Evolutionary conservation across 73 alveolate species (phyloP).

Genomic region (Loxodes magnus): DNA sequence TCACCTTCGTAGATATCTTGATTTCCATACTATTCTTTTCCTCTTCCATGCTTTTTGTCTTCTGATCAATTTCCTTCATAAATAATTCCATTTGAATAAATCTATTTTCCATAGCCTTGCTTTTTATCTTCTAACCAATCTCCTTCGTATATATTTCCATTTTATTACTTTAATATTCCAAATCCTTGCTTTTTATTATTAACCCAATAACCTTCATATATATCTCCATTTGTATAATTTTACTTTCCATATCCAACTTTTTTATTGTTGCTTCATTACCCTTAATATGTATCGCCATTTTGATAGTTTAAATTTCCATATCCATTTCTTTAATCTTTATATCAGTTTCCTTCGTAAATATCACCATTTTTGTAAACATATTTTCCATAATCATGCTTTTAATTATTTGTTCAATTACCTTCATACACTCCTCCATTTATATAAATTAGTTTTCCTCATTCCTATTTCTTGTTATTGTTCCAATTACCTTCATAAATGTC

Average conservation of each 20-base stretch:
- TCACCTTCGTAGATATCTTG: constrained; percentile 56
- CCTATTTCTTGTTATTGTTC: constrained; percentile 13
- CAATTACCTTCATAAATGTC: constrained; percentile 18
- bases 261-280: constrained; percentile 8
- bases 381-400: constrained; percentile 13
- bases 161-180: constrained; percentile 20
- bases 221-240: constrained; percentile 36
- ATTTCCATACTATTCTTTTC: constrained; percentile 22
- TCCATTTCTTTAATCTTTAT: too few relatives aligned
- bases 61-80: constrained; percentile 20
- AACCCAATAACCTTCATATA: constrained; percentile 51
- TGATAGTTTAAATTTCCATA: too few relatives aligned
- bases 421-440: constrained; percentile 16
- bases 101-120: constrained; percentile 15
- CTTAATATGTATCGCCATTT: constrained; percentile 21
- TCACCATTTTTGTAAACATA: too few relatives aligned
- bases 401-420: constrained; percentile 14
- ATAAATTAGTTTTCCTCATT: constrained; percentile 18
- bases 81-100: constrained; percentile 16
- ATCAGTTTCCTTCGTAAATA: too few relatives aligned
- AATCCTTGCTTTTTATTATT: constrained; percentile 47
- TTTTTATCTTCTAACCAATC: constrained; percentile 18
- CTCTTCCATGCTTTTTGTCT: constrained; percentile 18
- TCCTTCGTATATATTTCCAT: constrained; percentile 21
- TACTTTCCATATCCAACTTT: constrained; percentile 39